Evolutionary conservation across 768 basidiomycete genomes (phyloP), one percentile per base, ranked within the genome.

Genomic region (Punctularia strigosozonata): DNA sequence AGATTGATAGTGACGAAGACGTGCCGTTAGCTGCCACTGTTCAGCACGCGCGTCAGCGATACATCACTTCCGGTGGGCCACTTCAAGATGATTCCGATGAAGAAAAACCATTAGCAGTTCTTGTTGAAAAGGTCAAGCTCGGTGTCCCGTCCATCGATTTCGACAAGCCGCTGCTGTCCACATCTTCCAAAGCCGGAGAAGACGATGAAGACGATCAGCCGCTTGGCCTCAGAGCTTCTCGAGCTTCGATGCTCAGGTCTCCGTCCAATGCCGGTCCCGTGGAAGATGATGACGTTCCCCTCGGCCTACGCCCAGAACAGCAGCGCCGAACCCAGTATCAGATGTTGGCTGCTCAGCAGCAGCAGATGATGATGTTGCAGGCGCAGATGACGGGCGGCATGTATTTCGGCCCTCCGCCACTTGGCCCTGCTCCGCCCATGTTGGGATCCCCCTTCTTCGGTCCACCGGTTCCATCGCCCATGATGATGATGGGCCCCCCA

Each of bases 231-330:
- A 75, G 77, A 39, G 72, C 68, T 4, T 81, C 82, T 19, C 75
- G 77, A 39, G 72, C 68, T 4, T 81, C 82, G 20, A 67, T 66
- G 36, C 48, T 69, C 31, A 36, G 15, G 30, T 24, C 26, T 35
- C 34, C 15, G 43, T 41, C 4, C 43, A 45, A 44, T 10, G 50
- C 42, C 23, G 56, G 51, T 23, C 61, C 52, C 21, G 68, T 62
- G 14, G 76, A 70, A 33, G 82, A 84, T 31, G 82, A 86, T 44
- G 75, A 87, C 48, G 62, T 61, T 40, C 83, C 84, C 5, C 63
- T 86, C 19, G 84, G 70, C 3, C 59, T 80, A 43, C 82, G 83
- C 51, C 82, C 82, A 10, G 81, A 86, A 47, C 85, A 88, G 47
- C 80, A 86, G 48, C 75, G 81, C 39, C 72, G 73, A 44, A 76